Conservation (phyloP, 202 grass and related monocot species). For the Dendrocalamus latiflorus region DNA sequence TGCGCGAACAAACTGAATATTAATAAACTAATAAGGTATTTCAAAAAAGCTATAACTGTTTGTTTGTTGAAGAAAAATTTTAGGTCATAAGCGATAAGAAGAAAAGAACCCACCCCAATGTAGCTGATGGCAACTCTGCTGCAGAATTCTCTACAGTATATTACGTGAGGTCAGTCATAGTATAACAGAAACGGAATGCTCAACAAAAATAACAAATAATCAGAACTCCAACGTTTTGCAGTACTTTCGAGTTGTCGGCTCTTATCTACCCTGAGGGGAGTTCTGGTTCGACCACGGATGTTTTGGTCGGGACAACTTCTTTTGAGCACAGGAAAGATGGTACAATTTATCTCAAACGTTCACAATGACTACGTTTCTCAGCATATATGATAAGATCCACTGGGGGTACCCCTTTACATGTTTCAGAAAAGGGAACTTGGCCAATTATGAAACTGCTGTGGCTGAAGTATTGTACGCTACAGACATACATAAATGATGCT, state of each 20-base stretch:
- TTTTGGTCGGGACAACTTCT: not conserved
- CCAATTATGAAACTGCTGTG: not conserved
- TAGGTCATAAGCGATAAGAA: no score
- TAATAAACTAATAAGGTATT: no score
- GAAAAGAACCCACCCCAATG: no score
- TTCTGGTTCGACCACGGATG: not conserved
- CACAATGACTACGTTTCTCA: not conserved
- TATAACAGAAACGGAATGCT: not conserved
- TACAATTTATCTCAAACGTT: not conserved
- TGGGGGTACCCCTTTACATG: not conserved
- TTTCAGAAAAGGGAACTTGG: not conserved
- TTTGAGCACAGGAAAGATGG: not conserved
- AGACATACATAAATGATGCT: not conserved
- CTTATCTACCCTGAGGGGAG: not conserved
- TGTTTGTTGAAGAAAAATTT: no score
- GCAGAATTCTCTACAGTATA: not conserved
- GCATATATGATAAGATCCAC: not conserved
- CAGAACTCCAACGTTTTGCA: not conserved
- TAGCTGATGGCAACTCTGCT: not conserved
- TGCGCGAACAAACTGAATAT: no score
- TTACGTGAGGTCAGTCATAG: not conserved
- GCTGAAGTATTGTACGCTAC: not conserved
- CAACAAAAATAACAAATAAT: not conserved
- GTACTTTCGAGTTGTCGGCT: not conserved
- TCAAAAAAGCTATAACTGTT: no score